These are phyloP conservation scores for Penicillium pancosmium DNA, from an alignment of 495 filamentous ascomycete species.

Conservation along the genomic window DNA sequence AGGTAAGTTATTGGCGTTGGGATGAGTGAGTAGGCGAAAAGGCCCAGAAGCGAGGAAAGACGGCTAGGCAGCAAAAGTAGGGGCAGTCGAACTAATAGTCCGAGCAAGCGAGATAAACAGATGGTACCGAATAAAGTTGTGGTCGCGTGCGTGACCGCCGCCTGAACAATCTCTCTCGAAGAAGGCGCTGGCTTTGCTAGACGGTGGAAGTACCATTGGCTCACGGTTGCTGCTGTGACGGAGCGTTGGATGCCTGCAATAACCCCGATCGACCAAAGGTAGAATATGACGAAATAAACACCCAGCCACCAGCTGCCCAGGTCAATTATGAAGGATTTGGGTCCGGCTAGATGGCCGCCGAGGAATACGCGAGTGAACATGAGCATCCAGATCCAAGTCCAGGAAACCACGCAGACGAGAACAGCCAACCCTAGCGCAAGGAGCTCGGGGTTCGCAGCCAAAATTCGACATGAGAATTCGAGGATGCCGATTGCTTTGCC, in stretches of 20 bases:
- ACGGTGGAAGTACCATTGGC: constrained; percentile 98
- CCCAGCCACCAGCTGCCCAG: constrained; percentile 89
- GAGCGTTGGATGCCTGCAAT: constrained; percentile 84
- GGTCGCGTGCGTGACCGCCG: constrained; percentile 75
- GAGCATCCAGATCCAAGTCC: constrained; percentile 94
- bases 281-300: constrained; percentile 86
- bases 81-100: constrained; percentile 81
- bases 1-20: constrained; percentile 81
- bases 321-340: constrained; percentile 74
- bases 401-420: constrained; percentile 73
- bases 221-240: constrained; percentile 92
- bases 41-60: constrained; percentile 60
- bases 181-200: constrained; percentile 75
- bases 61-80: constrained; percentile 81
- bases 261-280: constrained; percentile 90
- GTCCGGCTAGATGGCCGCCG: constrained; percentile 71
- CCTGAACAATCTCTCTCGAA: constrained; percentile 76
- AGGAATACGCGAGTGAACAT: constrained; percentile 98
- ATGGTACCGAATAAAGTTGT: constrained; percentile 93
- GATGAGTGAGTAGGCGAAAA: constrained; percentile 73
- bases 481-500: constrained; percentile 81
- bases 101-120: constrained; percentile 78
- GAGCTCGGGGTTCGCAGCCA: constrained; percentile 81
- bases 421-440: constrained; percentile 79
- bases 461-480: constrained; percentile 86